Conservation (phyloP, 2,329 filamentous ascomycete species). For the Exophiala mesophila region DNA sequence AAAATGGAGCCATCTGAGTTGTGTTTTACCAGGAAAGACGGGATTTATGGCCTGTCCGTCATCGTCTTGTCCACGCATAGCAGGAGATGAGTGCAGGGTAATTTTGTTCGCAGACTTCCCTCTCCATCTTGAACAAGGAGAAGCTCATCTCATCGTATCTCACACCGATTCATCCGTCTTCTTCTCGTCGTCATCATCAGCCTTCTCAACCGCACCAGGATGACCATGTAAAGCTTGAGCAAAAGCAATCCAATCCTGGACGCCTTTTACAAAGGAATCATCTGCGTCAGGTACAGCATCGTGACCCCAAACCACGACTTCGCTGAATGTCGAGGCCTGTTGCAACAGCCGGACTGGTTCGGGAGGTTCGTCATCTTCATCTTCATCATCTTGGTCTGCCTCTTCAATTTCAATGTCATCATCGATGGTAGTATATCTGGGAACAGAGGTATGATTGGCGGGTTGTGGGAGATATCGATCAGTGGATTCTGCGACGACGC, state of each 20-base stretch:
- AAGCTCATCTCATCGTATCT: too few relatives aligned
- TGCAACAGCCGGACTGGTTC: constrained; percentile 56
- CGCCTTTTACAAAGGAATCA: constrained; percentile 68
- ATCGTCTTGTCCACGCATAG: too few relatives aligned
- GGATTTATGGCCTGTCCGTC: too few relatives aligned
- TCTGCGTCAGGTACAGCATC: constrained; percentile 59
- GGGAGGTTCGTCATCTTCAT: constrained; percentile 40
- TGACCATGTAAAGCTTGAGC: constrained; percentile 57
- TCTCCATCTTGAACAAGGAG: too few relatives aligned
- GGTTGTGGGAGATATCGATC: constrained; percentile 18
- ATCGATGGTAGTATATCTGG: constrained; percentile 20
- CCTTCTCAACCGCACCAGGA: not conserved
- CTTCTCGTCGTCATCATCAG: not conserved
- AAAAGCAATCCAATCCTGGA: constrained; percentile 76
- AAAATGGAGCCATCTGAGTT: too few relatives aligned
- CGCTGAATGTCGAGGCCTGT: constrained; percentile 63
- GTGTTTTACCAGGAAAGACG: too few relatives aligned
- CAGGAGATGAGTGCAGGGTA: too few relatives aligned
- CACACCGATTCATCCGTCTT: not conserved
- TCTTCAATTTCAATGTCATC: constrained; percentile 37
- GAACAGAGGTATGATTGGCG: constrained; percentile 1
- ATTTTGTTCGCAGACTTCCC: too few relatives aligned
- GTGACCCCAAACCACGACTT: constrained; percentile 79
- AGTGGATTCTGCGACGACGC: constrained; percentile 53
- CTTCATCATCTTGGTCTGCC: too few relatives aligned